A percentile compares a stretch with the other conserved stretches of the same genome.
Conservation (phyloP, 2,329 filamentous ascomycete species). For the Trichoderma citrinoviride region DNA sequence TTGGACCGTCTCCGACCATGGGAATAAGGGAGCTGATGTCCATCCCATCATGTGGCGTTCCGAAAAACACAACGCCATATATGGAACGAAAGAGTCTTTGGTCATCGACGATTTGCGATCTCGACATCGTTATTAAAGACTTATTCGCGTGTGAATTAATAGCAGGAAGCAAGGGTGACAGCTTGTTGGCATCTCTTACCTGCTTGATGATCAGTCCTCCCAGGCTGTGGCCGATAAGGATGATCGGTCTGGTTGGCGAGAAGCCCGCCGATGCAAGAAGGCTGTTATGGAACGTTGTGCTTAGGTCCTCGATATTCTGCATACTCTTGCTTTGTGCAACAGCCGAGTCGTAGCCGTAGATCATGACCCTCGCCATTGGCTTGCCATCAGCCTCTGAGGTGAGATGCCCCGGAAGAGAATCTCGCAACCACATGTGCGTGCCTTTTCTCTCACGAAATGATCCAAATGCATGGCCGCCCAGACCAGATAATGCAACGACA, state of each 20-base stretch:
- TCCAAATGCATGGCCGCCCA: background rate
- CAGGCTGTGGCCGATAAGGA: slow-evolving; percentile 1
- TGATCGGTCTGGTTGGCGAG: background rate
- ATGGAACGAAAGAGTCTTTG: background rate
- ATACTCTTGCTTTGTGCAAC: background rate
- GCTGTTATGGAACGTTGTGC: background rate
- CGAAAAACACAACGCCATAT: background rate
- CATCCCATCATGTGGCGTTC: background rate
- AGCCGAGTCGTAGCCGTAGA: background rate
- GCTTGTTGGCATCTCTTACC: background rate
- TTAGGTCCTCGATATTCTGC: background rate
- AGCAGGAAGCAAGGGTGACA: background rate
- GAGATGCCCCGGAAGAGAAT: background rate
- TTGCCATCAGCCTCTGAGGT: background rate
- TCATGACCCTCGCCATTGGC: background rate
- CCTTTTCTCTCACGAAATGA: background rate
- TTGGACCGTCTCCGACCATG: background rate
- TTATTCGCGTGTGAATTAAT: background rate
- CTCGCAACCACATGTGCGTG: background rate
- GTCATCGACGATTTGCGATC: background rate
- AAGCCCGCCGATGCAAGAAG: background rate
- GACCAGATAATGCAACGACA: background rate
- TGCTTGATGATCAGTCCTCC: slow-evolving; percentile 1
- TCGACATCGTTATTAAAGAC: background rate
- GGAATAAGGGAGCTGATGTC: background rate